Evolutionary conservation across 495 filamentous ascomycete genomes (phyloP), one percentile per base, ranked within the genome.

Genomic region (Bathelium albidoporum): DNA sequence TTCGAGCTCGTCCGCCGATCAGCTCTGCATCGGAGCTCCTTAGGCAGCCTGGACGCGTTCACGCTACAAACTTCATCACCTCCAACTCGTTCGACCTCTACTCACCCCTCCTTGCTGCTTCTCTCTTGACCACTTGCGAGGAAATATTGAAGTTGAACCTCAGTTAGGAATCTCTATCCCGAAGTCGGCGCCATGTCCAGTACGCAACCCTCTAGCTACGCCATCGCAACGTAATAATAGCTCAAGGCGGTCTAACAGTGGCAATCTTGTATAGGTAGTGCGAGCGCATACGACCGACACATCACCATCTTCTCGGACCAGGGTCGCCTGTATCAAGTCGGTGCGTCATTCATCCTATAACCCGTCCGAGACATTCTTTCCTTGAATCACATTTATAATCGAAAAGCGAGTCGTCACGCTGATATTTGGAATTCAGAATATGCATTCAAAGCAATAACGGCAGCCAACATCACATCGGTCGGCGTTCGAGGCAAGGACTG

Each of bases 231-330:
- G 58, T 11, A 36, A 3, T 14, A 5, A 34, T 26, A 36, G 22
- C 12, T 36, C 1, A 43, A n/a, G 1, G 3, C 5, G 5, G 26
- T 10, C 24, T 55, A 11, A 55, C 20, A 9, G 7, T 28, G 24
- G 49, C 9, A 28, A 26, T 29, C 1, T 20, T 36, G 31, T 55
- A 75, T 72, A 96, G 92, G 90, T 79, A 95, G 89, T 81, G 91
- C 93, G 73, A 91, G 89, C 66, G 49, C 49, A 26, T 97, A 92
- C 80, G 94, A 98, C 77, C 84, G 94, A 81, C 94, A 98, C 75
- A 97, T 98, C 70, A 98, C 94, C 71, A 97, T 98, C 85, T 98
- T 98, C 83, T 97, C 95, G 44, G 94, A 98, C 76, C 90, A 96
- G 75, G 94, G 94, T 72, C 84, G 94, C 77, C 80, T 98, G 75